Conservation (phyloP, 2,329 filamentous ascomycete genomes). For the Ilyonectria destructans region DNA sequence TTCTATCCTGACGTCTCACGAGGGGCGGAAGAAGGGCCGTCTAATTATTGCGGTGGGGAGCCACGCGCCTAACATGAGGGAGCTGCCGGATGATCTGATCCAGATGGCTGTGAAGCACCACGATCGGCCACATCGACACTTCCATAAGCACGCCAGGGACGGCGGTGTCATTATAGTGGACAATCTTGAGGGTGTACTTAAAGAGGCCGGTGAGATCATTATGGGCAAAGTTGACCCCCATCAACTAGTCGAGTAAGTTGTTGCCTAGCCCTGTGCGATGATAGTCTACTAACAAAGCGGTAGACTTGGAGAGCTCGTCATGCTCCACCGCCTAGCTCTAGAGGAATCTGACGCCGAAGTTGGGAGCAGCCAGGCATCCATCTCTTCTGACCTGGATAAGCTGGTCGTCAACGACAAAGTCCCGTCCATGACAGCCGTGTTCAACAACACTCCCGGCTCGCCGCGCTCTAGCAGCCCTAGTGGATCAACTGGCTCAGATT, state of each 20-base stretch:
- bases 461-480: constrained; percentile 52
- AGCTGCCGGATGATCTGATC: constrained; percentile 85
- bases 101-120: constrained; percentile 71
- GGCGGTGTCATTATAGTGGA: constrained; percentile 81
- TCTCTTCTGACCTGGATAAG: constrained; percentile 54
- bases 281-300: constrained; percentile 33
- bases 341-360: constrained; percentile 58
- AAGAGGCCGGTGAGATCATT: constrained; percentile 90
- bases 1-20: constrained; percentile 79
- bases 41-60: constrained; percentile 83
- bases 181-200: constrained; percentile 83
- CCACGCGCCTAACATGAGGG: constrained; percentile 82
- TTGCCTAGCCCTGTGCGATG: neutral
- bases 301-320: constrained; percentile 83
- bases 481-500: constrained; percentile 50
- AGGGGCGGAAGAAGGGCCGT: constrained; percentile 79
- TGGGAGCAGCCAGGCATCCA: constrained; percentile 49
- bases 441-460: constrained; percentile 44
- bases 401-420: constrained; percentile 54
- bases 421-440: constrained; percentile 62
- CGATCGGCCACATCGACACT: constrained; percentile 67
- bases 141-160: constrained; percentile 77
- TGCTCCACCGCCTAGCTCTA: constrained; percentile 67
- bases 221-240: constrained; percentile 81
- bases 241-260: constrained; percentile 83